phyloP scores from a whole-genome alignment of 257 asterid species.

The Ilex asprella region DNA sequence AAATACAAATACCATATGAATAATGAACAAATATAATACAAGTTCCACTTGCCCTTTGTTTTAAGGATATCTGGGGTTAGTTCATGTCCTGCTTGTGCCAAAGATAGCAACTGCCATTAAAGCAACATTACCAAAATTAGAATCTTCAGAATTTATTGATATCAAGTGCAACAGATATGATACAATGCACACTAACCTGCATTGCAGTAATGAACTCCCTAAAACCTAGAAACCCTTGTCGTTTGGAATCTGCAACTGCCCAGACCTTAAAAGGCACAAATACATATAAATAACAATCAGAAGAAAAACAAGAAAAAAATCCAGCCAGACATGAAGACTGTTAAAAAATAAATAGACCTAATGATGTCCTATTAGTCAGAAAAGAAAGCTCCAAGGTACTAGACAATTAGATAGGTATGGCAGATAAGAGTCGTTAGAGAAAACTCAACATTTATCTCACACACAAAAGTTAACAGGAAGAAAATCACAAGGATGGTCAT shows the following conservation, averaged over 20 bases:
- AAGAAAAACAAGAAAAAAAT: neutral
- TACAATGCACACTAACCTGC: conserved; percentile 49
- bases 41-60: conserved; percentile 39
- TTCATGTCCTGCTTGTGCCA: conserved; percentile 82
- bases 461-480: too few species aligned
- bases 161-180: neutral
- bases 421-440: too few species aligned
- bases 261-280: conserved; percentile 50
- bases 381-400: neutral
- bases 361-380: neutral
- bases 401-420: neutral
- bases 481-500: too few species aligned
- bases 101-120: conserved; percentile 52
- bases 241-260: conserved; percentile 85
- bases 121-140: conserved; percentile 8
- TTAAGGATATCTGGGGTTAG: conserved; percentile 45
- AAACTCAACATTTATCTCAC: too few species aligned
- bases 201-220: conserved; percentile 80
- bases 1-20: too few species aligned
- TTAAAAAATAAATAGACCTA: neutral
- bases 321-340: neutral
- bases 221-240: conserved; percentile 82
- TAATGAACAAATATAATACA: too few species aligned
- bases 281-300: neutral
- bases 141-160: neutral